Percentiles rank a stretch among this genome's conserved stretches.
phyloP scores from a whole-genome alignment of 345 rosid species.

The Fremontodendron californicum region DNA sequence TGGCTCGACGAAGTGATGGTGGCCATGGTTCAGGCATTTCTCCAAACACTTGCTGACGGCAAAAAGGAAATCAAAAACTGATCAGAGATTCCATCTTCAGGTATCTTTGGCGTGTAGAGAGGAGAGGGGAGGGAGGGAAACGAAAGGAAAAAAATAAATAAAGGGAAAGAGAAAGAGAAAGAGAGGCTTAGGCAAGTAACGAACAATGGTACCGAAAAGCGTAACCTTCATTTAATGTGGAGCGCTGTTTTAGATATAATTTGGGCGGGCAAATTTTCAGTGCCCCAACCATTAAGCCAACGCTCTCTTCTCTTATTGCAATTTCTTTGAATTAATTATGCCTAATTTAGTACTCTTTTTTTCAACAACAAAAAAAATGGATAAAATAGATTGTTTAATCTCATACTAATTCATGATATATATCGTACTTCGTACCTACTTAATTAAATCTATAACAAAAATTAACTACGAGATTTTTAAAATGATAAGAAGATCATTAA shows the following conservation, averaged over 20 bases:
- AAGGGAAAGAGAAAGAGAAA: not conserved
- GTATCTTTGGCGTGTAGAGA: not conserved
- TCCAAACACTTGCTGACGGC: constrained; percentile 41
- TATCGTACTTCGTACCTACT: too few species aligned
- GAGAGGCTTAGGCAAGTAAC: constrained; percentile 38
- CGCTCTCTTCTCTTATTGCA: not conserved
- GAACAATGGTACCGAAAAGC: constrained; percentile 48
- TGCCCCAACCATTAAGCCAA: not conserved
- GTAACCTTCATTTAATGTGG: constrained; percentile 17
- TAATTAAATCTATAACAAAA: too few species aligned
- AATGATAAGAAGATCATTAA: too few species aligned
- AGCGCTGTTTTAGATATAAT: not conserved
- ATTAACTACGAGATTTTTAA: too few species aligned
- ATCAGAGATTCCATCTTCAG: not conserved
- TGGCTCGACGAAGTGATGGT: constrained; percentile 39
- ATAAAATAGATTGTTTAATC: too few species aligned
- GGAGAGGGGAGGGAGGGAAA: not conserved
- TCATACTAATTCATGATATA: too few species aligned
- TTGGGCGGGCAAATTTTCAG: constrained; percentile 16
- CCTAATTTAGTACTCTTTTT: too few species aligned
- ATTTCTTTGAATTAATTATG: too few species aligned
- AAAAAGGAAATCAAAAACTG: not conserved
- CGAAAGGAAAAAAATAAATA: not conserved
- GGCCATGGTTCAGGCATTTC: constrained; percentile 95
- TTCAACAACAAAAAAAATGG: too few species aligned